Percentiles rank a stretch among this genome's conserved stretches.
Conservation (phyloP, 768 basidiomycete genomes). For the Leccinellum albellum region DNA sequence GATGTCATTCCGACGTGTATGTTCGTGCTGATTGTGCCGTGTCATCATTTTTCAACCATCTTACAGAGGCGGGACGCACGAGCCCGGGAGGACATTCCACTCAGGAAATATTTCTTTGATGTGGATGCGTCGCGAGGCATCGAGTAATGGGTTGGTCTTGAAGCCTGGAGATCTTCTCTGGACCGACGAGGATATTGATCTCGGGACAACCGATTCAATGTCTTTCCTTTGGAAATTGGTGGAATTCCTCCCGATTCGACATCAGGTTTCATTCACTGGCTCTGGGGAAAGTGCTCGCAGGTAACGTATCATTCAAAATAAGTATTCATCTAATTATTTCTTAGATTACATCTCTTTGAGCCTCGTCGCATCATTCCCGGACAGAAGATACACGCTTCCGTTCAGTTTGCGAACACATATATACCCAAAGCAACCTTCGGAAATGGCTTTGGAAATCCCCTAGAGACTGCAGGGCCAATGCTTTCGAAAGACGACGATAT, state of each 20-base stretch:
- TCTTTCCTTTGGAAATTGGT: slow-evolving; percentile 12
- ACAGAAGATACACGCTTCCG: slow-evolving; percentile 17
- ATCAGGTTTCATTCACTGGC: slow-evolving; percentile 19
- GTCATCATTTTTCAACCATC: not conserved
- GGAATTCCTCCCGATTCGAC: slow-evolving; percentile 12
- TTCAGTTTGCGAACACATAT: slow-evolving; percentile 18
- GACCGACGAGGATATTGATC: slow-evolving; percentile 17
- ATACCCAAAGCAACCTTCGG: slow-evolving; percentile 16
- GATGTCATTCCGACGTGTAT: slow-evolving; percentile 37
- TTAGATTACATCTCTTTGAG: slow-evolving; percentile 10
- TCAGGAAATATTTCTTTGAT: slow-evolving; percentile 18
- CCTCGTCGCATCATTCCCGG: slow-evolving; percentile 11
- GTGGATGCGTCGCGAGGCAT: slow-evolving; percentile 33
- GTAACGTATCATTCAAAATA: not conserved
- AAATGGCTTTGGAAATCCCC: slow-evolving; percentile 12
- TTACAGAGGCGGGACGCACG: slow-evolving; percentile 14
- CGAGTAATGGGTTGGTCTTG: slow-evolving; percentile 20
- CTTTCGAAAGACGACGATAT: slow-evolving; percentile 1
- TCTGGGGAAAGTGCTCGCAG: slow-evolving; percentile 8
- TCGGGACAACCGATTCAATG: slow-evolving; percentile 17
- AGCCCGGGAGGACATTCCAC: slow-evolving; percentile 10
- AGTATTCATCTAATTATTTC: not conserved
- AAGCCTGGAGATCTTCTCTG: slow-evolving; percentile 16
- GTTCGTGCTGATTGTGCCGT: not conserved
- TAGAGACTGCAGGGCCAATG: slow-evolving; percentile 6